A percentile compares a stretch with the other conserved stretches of the same genome.
Conservation (phyloP, 768 basidiomycete genomes). For the Russula olivacea region DNA sequence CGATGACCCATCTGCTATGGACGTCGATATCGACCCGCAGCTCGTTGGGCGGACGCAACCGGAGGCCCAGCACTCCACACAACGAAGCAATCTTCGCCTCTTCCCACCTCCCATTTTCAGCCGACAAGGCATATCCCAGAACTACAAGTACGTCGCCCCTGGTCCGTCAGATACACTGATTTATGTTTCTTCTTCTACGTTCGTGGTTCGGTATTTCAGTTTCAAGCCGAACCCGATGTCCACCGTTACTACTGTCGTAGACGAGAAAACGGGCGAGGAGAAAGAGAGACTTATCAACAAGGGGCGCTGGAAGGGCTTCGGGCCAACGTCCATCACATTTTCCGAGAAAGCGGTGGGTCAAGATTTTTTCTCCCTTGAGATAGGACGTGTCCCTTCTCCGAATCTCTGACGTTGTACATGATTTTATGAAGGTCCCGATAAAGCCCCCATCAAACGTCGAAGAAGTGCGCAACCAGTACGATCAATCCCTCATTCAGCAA, state of each 20-base stretch:
- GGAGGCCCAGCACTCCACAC: constrained; percentile 21
- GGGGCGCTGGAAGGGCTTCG: constrained; percentile 81
- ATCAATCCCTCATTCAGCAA: constrained; percentile 47
- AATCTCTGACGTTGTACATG: constrained; percentile 32
- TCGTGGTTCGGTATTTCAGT: constrained; percentile 33
- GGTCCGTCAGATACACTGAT: not conserved
- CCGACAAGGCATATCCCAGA: constrained; percentile 69
- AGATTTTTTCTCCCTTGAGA: constrained; percentile 1
- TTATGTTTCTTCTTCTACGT: not conserved
- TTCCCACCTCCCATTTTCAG: constrained; percentile 90
- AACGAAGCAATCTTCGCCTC: constrained; percentile 59
- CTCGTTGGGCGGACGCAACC: constrained; percentile 26
- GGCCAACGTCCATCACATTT: constrained; percentile 66
- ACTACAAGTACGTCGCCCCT: constrained; percentile 57
- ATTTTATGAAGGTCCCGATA: constrained; percentile 37
- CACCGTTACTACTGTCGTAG: constrained; percentile 55
- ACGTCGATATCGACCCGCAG: constrained; percentile 47
- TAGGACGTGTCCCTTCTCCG: constrained; percentile 8
- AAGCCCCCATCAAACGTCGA: constrained; percentile 58
- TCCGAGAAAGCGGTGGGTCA: constrained; percentile 47
- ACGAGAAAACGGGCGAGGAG: constrained; percentile 76
- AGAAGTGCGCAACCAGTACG: constrained; percentile 49
- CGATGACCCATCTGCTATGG: constrained; percentile 32
- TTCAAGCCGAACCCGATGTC: constrained; percentile 77
- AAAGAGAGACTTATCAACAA: constrained; percentile 78